Evolutionary conservation across 2,329 filamentous ascomycete genomes (phyloP).

Genomic region (Myriosclerotinia duriaeana): DNA sequence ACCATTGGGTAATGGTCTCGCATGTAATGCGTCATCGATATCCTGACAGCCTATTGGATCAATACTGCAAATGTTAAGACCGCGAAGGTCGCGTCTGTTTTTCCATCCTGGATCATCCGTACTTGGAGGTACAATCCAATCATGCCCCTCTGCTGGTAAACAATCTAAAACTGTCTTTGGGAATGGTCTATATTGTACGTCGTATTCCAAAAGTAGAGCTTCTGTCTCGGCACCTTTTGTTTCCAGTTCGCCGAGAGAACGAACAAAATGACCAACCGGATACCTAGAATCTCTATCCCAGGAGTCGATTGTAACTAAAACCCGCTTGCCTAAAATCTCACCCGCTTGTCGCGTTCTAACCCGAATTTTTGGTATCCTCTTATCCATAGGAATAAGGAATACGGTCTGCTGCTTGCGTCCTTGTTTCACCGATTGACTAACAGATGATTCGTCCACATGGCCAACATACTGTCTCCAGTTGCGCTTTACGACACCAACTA

Average conservation of each 20-base stretch:
- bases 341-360: slow-evolving; percentile 87
- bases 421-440: slow-evolving; percentile 69
- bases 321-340: slow-evolving; percentile 85
- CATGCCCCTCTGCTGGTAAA: slow-evolving; percentile 84
- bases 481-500: slow-evolving; percentile 89
- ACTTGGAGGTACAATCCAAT: slow-evolving; percentile 86
- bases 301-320: slow-evolving; percentile 88
- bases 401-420: slow-evolving; percentile 87
- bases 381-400: slow-evolving; percentile 97
- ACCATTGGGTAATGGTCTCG: slow-evolving; percentile 79
- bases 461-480: slow-evolving; percentile 99
- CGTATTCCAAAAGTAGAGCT: slow-evolving; percentile 88
- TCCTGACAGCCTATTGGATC: slow-evolving; percentile 95
- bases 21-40: slow-evolving; percentile 96
- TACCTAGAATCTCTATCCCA: slow-evolving; percentile 95
- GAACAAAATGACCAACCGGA: slow-evolving; percentile 89
- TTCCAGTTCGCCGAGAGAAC: slow-evolving; percentile 88
- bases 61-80: slow-evolving; percentile 92
- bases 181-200: slow-evolving; percentile 96
- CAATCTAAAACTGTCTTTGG: slow-evolving; percentile 95
- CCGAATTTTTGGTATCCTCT: slow-evolving; percentile 92
- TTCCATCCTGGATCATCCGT: slow-evolving; percentile 83
- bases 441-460: slow-evolving; percentile 85
- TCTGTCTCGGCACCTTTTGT: slow-evolving; percentile 98
- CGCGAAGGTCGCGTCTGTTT: slow-evolving; percentile 78